Base-by-base conservation (phyloP, 192 early-diverging fungal genomes). In the Spizellomyces sp. region DNA sequence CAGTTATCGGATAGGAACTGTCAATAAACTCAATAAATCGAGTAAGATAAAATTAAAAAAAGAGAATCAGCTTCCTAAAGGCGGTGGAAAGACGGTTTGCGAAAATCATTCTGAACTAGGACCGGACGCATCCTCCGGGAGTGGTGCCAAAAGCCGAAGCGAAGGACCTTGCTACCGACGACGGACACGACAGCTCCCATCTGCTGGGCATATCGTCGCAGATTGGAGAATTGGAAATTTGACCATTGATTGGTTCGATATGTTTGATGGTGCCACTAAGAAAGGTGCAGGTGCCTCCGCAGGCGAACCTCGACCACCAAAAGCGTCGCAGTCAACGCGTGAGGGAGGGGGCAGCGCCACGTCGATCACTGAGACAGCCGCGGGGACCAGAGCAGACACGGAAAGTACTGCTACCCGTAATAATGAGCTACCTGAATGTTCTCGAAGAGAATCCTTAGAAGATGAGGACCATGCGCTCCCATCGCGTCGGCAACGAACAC, bases 221-320 rank as follows among this genome's bases (percentile, higher is more conserved):
- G 52, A 62, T 52, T 75, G 73, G 73, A n/a, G 73, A 44, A 43
- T 62, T 8, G 73, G 73, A 58, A 45, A 2, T 17, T 36, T 75
- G 41, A 14, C 42, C n/a, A 75, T 75, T n/a, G 73, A 75, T 65
- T 75, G 66, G 65, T 66, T 66, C 58, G 56, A 66, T 41, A 66
- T 65, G 72, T 42, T 8, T 2, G 69, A 63, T 8, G 60, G 36
- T 3, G 27, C 27, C 27, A 36, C 27, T 3, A 36, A 36, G 1
- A 36, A 36, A 36, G 27, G 8, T 9, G 46, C 6, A 12, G 64
- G 19, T 46, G 64, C 9, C 6, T 8, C 12, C 36, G 67, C 14
- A 64, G 36, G 63, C 9, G 63, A 57, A 67, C 52, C 44, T 48
- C 22, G 66, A 36, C 1, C 21, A 67, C 36, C 19, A 21, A 15